Percentiles rank a stretch among this genome's conserved stretches.
phyloP scores from a whole-genome alignment of 2,329 filamentous ascomycete species.

The Cordyceps farinosa region DNA sequence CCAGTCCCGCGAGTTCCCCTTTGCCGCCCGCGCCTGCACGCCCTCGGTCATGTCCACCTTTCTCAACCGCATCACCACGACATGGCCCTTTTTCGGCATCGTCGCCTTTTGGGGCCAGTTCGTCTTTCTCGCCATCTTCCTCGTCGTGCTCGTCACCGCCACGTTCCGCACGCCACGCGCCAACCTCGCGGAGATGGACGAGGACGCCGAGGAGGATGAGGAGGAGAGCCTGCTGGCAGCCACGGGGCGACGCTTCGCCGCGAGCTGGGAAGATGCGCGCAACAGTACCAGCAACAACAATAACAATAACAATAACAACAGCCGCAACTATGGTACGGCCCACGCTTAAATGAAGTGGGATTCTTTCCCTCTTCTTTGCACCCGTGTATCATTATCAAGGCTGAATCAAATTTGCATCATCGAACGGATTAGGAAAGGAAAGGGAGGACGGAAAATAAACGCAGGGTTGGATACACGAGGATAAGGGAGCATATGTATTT shows the following conservation, averaged over 20 bases:
- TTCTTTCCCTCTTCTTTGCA: background rate
- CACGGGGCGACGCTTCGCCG: constrained; percentile 76
- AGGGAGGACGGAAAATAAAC: background rate
- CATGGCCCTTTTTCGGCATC: constrained; percentile 91
- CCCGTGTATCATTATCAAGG: background rate
- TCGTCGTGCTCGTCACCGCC: constrained; percentile 74
- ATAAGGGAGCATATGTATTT: background rate
- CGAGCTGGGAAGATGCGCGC: constrained; percentile 85
- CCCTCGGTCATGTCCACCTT: constrained; percentile 89
- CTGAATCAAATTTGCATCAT: constrained; percentile 3
- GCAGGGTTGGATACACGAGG: constrained; percentile 4
- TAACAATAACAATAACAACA: constrained; percentile 15
- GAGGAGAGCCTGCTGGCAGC: constrained; percentile 88
- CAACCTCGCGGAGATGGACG: constrained; percentile 73
- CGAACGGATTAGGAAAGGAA: background rate
- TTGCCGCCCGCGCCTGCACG: constrained; percentile 79
- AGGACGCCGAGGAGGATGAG: constrained; percentile 86
- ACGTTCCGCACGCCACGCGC: constrained; percentile 77
- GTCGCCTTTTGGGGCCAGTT: constrained; percentile 98
- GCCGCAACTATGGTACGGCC: constrained; percentile 6
- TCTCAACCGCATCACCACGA: constrained; percentile 85
- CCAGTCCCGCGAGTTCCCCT: constrained; percentile 66
- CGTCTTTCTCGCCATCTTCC: constrained; percentile 77
- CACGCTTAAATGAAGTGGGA: background rate
- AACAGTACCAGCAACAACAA: constrained; percentile 36